A percentile compares a stretch with the other conserved stretches of the same genome.
These are phyloP conservation scores for Xylaria palmicola DNA, from an alignment of 495 filamentous ascomycete species.

Conservation along the genomic window DNA sequence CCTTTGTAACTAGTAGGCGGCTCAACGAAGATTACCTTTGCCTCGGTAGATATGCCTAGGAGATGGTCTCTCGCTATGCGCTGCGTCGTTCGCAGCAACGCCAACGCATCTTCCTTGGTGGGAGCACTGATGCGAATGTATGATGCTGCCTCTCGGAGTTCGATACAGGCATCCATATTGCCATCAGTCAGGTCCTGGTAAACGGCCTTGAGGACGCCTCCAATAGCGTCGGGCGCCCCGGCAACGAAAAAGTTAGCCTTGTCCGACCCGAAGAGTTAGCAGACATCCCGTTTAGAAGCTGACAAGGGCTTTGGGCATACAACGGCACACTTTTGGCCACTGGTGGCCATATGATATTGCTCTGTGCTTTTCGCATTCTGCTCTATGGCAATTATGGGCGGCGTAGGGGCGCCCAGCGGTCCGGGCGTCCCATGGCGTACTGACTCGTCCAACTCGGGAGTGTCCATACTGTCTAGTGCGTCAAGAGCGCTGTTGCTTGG, in stretches of 20 bases:
- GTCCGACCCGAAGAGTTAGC: background rate
- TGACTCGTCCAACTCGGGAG: background rate
- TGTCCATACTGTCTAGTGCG: background rate
- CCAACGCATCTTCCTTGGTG: constrained; percentile 7
- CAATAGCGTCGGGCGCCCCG: constrained; percentile 13
- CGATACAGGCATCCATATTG: background rate
- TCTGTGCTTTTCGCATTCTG: background rate
- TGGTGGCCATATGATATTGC: background rate
- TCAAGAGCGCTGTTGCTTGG: background rate
- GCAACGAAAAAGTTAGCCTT: constrained; percentile 26
- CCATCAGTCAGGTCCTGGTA: constrained; percentile 21
- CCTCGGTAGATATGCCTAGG: constrained; percentile 3
- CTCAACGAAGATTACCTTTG: constrained; percentile 20
- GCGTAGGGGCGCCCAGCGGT: background rate
- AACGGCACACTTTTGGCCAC: background rate
- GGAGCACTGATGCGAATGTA: constrained; percentile 18
- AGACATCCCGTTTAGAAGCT: background rate
- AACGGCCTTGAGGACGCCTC: constrained; percentile 22
- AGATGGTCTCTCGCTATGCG: constrained; percentile 25
- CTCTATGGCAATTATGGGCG: background rate
- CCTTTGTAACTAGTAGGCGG: constrained; percentile 12
- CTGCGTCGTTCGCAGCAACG: constrained; percentile 26
- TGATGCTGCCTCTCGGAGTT: constrained; percentile 8
- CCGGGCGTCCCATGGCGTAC: background rate
- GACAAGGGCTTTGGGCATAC: background rate